Evolutionary conservation across 2,329 filamentous ascomycete genomes (phyloP).

Genomic region (Exophiala bonariae): DNA sequence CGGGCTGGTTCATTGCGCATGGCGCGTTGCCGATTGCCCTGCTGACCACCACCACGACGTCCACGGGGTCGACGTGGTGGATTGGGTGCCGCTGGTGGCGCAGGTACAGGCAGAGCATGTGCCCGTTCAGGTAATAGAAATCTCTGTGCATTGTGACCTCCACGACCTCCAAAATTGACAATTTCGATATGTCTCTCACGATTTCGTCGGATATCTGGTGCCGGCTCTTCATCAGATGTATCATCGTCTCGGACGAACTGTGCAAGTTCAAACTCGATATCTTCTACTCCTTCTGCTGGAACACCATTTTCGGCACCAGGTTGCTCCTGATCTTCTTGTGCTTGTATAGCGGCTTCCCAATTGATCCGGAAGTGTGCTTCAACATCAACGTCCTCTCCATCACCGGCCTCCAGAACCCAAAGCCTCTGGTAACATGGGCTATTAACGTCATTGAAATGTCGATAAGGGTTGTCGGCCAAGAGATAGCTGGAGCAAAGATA

Average conservation of each 20-base stretch:
- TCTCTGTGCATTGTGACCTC: constrained; percentile 18
- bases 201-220: constrained; percentile 37
- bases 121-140: constrained; percentile 21
- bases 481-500: constrained; percentile 92
- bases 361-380: constrained; percentile 27
- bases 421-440: constrained; percentile 79
- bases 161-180: constrained; percentile 27
- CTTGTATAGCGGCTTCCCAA: constrained; percentile 32
- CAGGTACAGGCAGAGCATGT: background rate
- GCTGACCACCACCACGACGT: constrained; percentile 18
- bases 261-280: too few relatives aligned
- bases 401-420: constrained; percentile 86
- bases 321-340: constrained; percentile 1
- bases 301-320: background rate
- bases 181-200: constrained; percentile 32
- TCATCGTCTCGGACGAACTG: constrained; percentile 20
- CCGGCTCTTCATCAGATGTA: constrained; percentile 35
- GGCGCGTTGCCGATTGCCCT: constrained; percentile 13
- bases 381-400: constrained; percentile 49
- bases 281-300: background rate
- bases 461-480: constrained; percentile 75
- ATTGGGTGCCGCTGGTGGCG: constrained; percentile 19
- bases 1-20: constrained; percentile 15
- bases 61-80: constrained; percentile 16
- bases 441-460: constrained; percentile 75